Evolutionary conservation across 73 alveolate species (phyloP), one percentile per base, ranked within the genome.

Genomic region (Blepharisma japonicum): DNA sequence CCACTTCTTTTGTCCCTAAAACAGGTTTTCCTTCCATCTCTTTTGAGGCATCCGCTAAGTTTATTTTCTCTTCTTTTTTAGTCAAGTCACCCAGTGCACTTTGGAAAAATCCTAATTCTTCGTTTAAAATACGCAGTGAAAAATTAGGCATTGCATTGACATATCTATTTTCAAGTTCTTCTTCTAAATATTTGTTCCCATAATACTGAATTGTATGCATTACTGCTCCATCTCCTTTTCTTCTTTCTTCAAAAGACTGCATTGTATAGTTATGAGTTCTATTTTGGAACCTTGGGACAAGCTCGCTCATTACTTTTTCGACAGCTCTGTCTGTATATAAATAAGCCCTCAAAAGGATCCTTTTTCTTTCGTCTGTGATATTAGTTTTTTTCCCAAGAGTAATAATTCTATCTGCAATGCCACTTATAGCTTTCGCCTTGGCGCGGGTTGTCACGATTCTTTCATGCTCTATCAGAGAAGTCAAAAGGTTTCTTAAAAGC

Each of bases 361-460:
- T 72, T n/a, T 20, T 38, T 48, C 6, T 20, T 55, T 32, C 83
- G 14, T 11, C 67, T 71, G 51, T 56, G 23, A 47, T 77, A 78
- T 23, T 48, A 20, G 32, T 6, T 6, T 67, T 80, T 68, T 82
- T 82, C 61, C 82, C 81, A n/a, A 51, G 6, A 8, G 66, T n/a
- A 32, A 82, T 61, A 6, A 82, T 32, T 54, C 55, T 82, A 2
- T 79, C 90, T 6, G 87, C 87, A 0, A 79, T 55, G 6, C 81
- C 81, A 39, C 86, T 55, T 39, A 79, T 45, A 14, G 83, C 90
- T 76, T 56, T 82, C 20, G 90, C 90, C 32, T 82, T 82, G 11
- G 82, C 86, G 4, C 4, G 39, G 42, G 90, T 82, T 1, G 90
- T 82, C 14, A 48, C 45, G 5, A 82, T 82, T 78, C 87, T 77